These are phyloP conservation scores for Thelonectria olida DNA, from an alignment of 2,329 filamentous ascomycete species.

Conservation along the genomic window DNA sequence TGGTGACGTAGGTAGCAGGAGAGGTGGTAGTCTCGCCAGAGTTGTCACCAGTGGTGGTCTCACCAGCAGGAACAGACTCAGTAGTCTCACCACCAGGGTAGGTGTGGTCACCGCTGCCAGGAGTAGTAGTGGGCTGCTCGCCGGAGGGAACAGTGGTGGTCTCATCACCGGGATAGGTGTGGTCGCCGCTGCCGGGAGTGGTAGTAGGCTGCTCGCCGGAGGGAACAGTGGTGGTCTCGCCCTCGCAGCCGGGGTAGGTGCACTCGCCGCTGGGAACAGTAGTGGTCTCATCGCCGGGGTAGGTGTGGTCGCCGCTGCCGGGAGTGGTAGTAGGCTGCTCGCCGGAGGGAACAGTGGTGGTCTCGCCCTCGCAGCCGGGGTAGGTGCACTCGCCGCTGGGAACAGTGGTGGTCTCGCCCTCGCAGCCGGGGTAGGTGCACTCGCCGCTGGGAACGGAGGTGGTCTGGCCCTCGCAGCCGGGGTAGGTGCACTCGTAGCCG, in stretches of 20 bases:
- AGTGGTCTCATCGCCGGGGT: slow-evolving; percentile 18
- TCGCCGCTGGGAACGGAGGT: slow-evolving; percentile 31
- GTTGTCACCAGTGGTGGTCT: slow-evolving; percentile 16
- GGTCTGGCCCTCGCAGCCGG: slow-evolving; percentile 14
- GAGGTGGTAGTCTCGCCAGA: slow-evolving; percentile 23
- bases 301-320: slow-evolving; percentile 15
- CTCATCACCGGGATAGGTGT: background rate
- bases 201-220: slow-evolving; percentile 21
- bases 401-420: background rate
- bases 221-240: slow-evolving; percentile 17
- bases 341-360: slow-evolving; percentile 24
- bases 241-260: slow-evolving; percentile 10
- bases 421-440: slow-evolving; percentile 12
- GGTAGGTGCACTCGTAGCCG: background rate
- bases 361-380: slow-evolving; percentile 14
- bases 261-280: slow-evolving; percentile 20
- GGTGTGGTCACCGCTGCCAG: slow-evolving; percentile 18
- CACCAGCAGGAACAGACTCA: slow-evolving; percentile 18
- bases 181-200: background rate
- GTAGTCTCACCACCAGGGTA: slow-evolving; percentile 20
- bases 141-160: slow-evolving; percentile 26
- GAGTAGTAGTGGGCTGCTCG: slow-evolving; percentile 29
- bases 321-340: slow-evolving; percentile 29
- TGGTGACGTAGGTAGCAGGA: slow-evolving; percentile 41
- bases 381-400: background rate